Percentiles rank a stretch among this genome's conserved stretches.
Evolutionary conservation across 2,329 filamentous ascomycete species (phyloP).

Genomic region (Fonsecaea erecta): DNA sequence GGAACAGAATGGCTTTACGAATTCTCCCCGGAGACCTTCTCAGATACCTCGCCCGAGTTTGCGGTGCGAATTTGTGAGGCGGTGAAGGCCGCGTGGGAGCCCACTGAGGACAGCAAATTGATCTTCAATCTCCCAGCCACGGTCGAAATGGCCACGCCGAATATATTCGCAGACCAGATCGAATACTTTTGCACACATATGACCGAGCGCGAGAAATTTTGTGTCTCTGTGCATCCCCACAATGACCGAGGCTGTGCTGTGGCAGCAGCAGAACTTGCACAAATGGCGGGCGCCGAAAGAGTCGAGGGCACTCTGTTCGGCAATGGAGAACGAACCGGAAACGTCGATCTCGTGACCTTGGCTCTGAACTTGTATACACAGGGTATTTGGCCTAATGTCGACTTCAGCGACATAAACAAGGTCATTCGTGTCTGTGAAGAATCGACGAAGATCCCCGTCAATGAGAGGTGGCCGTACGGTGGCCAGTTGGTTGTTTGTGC

Average conservation of each 20-base stretch:
- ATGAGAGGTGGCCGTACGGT: constrained; percentile 86
- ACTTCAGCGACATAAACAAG: constrained; percentile 85
- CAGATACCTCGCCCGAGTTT: constrained; percentile 84
- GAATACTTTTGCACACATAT: constrained; percentile 93
- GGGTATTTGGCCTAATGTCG: constrained; percentile 79
- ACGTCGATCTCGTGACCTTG: constrained; percentile 91
- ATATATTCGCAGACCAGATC: constrained; percentile 94
- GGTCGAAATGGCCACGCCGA: constrained; percentile 92
- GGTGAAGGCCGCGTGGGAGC: constrained; percentile 92
- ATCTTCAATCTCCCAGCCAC: constrained; percentile 98
- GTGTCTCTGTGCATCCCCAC: constrained; percentile 88
- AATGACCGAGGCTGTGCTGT: constrained; percentile 92
- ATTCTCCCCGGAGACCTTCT: constrained; percentile 70
- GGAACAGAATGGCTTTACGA: constrained; percentile 62
- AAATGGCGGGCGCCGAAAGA: constrained; percentile 94
- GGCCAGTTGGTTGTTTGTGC: constrained; percentile 90
- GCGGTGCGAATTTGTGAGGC: constrained; percentile 84
- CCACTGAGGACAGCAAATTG: constrained; percentile 73
- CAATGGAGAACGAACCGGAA: constrained; percentile 93
- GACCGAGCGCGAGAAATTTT: constrained; percentile 80
- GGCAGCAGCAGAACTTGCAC: constrained; percentile 86
- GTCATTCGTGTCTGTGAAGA: constrained; percentile 89
- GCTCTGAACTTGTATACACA: constrained; percentile 95
- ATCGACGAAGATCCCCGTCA: constrained; percentile 93
- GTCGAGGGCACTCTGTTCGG: constrained; percentile 94